Conservation (phyloP, 1,284 basidiomycete species). For the Cutaneotrichosporon sp. region DNA sequence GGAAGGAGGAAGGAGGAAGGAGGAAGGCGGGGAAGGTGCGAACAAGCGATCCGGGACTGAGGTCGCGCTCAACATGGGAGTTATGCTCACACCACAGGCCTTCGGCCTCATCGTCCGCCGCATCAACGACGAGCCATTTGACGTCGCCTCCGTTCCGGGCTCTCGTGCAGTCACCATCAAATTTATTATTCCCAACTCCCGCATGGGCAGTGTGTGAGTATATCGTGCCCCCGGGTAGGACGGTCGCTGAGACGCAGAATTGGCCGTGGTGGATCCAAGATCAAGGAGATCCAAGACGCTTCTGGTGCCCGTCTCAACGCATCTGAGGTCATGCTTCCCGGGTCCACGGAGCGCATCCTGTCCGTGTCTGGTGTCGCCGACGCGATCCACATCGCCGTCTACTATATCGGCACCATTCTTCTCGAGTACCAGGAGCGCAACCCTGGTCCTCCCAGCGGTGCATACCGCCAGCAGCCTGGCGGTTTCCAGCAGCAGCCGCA, state of each 20-base stretch:
- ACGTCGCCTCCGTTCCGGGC: conserved; percentile 93
- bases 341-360: conserved; percentile 97
- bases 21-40: no score
- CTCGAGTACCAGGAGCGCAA: conserved; percentile 85
- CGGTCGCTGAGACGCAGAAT: conserved; percentile 52
- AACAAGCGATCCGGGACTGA: no score
- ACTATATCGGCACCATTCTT: conserved; percentile 95
- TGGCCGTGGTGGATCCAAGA: conserved; percentile 94
- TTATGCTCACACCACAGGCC: conserved; percentile 57
- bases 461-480: conserved; percentile 41
- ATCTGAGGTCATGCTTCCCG: conserved; percentile 95
- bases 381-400: conserved; percentile 98
- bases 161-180: conserved; percentile 98
- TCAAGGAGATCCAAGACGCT: conserved; percentile 99
- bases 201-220: conserved; percentile 86
- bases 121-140: conserved; percentile 99
- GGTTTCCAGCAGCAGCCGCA: conserved; percentile 17
- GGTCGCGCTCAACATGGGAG: no score
- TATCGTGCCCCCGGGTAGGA: not conserved
- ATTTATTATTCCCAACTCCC: conserved; percentile 98
- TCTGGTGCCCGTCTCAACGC: conserved; percentile 94
- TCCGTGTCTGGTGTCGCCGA: conserved; percentile 99
- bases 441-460: conserved; percentile 33
- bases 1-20: no score
- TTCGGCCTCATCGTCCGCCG: conserved; percentile 97